Evolutionary conservation across 2,329 filamentous ascomycete species (phyloP).

Genomic region (Penicillium oxalicum): DNA sequence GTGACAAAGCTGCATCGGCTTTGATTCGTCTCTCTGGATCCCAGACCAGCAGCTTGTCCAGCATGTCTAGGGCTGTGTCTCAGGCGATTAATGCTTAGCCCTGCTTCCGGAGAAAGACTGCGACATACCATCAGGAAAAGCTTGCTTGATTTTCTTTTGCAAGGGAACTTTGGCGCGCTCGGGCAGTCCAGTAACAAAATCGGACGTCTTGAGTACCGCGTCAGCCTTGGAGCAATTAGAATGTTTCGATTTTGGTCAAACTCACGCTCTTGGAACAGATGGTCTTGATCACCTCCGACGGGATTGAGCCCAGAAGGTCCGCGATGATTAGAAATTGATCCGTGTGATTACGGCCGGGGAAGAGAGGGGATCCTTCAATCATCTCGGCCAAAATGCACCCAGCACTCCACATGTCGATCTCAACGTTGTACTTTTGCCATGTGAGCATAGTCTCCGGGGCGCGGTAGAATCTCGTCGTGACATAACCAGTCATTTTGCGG

Average conservation of each 20-base stretch:
- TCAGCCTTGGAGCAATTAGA: slow-evolving; percentile 60
- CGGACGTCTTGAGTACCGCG: slow-evolving; percentile 77
- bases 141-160: slow-evolving; percentile 86
- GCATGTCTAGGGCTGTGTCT: slow-evolving; percentile 71
- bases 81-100: neutral
- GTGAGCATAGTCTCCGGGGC: slow-evolving; percentile 99
- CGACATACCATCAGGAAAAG: slow-evolving; percentile 69
- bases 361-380: slow-evolving; percentile 95
- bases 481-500: slow-evolving; percentile 98
- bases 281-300: slow-evolving; percentile 95
- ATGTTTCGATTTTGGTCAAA: slow-evolving; percentile 18
- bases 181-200: slow-evolving; percentile 50
- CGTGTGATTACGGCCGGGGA: slow-evolving; percentile 98
- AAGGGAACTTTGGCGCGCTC: slow-evolving; percentile 77
- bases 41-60: slow-evolving; percentile 97
- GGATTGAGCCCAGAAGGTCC: slow-evolving; percentile 89
- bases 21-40: slow-evolving; percentile 91
- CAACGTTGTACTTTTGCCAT: slow-evolving; percentile 99
- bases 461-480: slow-evolving; percentile 97
- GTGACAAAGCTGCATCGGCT: slow-evolving; percentile 75
- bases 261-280: slow-evolving; percentile 96
- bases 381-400: slow-evolving; percentile 99
- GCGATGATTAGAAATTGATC: slow-evolving; percentile 99
- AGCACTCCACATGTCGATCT: slow-evolving; percentile 98
- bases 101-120: slow-evolving; percentile 3